These are phyloP conservation scores for Penicillium crystallinum DNA, from an alignment of 495 filamentous ascomycete genomes.

Conservation along the genomic window DNA sequence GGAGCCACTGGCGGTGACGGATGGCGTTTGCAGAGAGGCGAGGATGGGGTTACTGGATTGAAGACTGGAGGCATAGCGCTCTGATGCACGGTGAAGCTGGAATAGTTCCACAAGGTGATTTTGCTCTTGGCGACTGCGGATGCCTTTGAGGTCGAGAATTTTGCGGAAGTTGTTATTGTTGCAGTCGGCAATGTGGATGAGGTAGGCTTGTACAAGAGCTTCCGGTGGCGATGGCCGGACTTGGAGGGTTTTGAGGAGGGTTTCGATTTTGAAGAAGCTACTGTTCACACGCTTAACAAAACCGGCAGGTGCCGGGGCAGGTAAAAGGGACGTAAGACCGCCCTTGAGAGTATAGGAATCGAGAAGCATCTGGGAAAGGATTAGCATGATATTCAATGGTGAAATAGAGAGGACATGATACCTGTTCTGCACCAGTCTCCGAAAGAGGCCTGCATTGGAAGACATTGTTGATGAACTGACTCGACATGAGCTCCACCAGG, in stretches of 20 bases:
- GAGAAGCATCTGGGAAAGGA: conserved; percentile 69
- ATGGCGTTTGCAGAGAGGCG: conserved; percentile 32
- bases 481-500: conserved; percentile 77
- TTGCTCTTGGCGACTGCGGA: conserved; percentile 74
- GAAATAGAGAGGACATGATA: conserved; percentile 20
- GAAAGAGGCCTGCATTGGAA: conserved; percentile 86
- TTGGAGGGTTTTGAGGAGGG: conserved; percentile 92
- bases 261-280: conserved; percentile 81
- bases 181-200: conserved; percentile 86
- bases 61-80: conserved; percentile 45
- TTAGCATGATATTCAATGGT: neutral
- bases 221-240: conserved; percentile 87
- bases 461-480: conserved; percentile 73
- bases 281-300: conserved; percentile 86
- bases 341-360: conserved; percentile 91
- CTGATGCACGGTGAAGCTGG: conserved; percentile 65
- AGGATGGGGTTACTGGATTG: conserved; percentile 43
- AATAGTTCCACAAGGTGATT: conserved; percentile 81
- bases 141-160: conserved; percentile 88
- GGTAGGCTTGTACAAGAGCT: conserved; percentile 92
- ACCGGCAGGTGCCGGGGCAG: conserved; percentile 48
- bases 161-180: conserved; percentile 95
- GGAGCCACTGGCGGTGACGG: conserved; percentile 36
- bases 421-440: conserved; percentile 94
- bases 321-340: conserved; percentile 50